Base-by-base conservation (phyloP, 2,329 filamentous ascomycete genomes). In the Cadophora malorum region DNA sequence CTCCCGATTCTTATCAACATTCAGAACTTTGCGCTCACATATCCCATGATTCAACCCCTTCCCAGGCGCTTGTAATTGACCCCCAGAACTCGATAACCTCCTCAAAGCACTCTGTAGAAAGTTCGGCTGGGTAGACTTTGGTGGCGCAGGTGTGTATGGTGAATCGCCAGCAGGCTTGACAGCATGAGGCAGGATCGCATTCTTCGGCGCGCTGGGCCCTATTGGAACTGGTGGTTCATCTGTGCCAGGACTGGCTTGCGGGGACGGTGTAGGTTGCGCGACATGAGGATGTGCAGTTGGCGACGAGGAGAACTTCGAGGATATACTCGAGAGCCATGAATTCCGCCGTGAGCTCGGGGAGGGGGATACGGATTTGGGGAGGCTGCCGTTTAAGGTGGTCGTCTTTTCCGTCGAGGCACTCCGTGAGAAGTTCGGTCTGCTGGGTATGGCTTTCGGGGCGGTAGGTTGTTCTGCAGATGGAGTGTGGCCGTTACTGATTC, bases 301-400 rank as follows among this genome's bases (percentile, higher is more conserved):
- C 21, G 82, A 82, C 33, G 88, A 89, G 2, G 92, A 94, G 81
- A 98, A 97, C 78, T 97, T 97, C 72, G 93, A 95, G 71, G 93
- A 96, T 73, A 98, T 88, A 76, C 89, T 97, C 66, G 92, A 93
- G 76, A 98, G 94, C 96, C 96, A 99, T 16, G 94, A 97, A 70
- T 89, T 90, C 65, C 88, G 82, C 71, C 93, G 67, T 9, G 69
- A 63, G 2, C 35, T 66, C 8, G 72, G 68, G 10, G 74, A 72
- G 1, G 70, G 65, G 9, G 75, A 72, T 38, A 61, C 65, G 4
- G 69, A 49, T 67, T 76, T 77, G n/a, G 67, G 68, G 23, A 69
- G 35, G 60, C 65, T 74, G 55, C 72, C 71, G 67, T 76, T 73
- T 45, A 71, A n/a, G 35, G 68, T 71, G 38, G 67, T 45, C 6